phyloP scores from a whole-genome alignment of 2,329 filamentous ascomycete species.

The Parascedosporium putredinis region DNA sequence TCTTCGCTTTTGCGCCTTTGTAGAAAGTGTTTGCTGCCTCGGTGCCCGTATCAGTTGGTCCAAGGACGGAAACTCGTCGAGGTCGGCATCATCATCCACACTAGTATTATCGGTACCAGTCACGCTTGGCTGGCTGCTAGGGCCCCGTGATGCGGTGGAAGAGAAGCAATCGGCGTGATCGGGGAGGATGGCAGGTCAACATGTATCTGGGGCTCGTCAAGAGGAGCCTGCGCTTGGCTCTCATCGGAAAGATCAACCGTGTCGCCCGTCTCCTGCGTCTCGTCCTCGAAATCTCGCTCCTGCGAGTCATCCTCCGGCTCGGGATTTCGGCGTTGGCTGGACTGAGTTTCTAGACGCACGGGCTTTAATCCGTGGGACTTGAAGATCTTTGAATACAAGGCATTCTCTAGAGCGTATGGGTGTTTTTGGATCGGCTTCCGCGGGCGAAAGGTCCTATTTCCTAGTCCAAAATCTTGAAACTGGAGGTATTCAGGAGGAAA shows the following conservation, averaged over 20 bases:
- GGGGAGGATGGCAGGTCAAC: slow-evolving; percentile 5
- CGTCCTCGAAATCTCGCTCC: slow-evolving; percentile 40
- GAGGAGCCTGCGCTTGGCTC: slow-evolving; percentile 20
- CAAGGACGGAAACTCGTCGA: slow-evolving; percentile 21
- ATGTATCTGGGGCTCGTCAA: slow-evolving; percentile 9
- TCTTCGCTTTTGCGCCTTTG: slow-evolving; percentile 9
- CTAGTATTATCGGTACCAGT: slow-evolving; percentile 26
- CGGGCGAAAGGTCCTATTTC: slow-evolving; percentile 41
- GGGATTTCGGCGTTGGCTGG: slow-evolving; percentile 18
- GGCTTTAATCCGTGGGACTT: slow-evolving; percentile 45
- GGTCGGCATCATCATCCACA: slow-evolving; percentile 22
- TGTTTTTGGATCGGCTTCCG: slow-evolving; percentile 52
- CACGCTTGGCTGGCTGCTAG: slow-evolving; percentile 25
- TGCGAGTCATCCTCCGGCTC: slow-evolving; percentile 29
- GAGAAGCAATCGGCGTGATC: slow-evolving; percentile 10
- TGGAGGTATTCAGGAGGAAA: slow-evolving; percentile 7
- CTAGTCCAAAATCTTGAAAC: slow-evolving; percentile 19
- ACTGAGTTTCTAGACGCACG: slow-evolving; percentile 28
- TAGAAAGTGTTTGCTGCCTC: slow-evolving; percentile 7
- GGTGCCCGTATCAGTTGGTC: slow-evolving; percentile 21
- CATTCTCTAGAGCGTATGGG: slow-evolving; percentile 47
- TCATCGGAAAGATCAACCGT: slow-evolving; percentile 20
- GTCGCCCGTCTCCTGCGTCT: slow-evolving; percentile 16
- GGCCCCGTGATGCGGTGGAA: slow-evolving; percentile 14
- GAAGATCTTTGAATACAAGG: slow-evolving; percentile 40